Percentiles rank a stretch among this genome's conserved stretches.
Evolutionary conservation across 768 basidiomycete species (phyloP).

Genomic region (Leccinum disarticulatum): DNA sequence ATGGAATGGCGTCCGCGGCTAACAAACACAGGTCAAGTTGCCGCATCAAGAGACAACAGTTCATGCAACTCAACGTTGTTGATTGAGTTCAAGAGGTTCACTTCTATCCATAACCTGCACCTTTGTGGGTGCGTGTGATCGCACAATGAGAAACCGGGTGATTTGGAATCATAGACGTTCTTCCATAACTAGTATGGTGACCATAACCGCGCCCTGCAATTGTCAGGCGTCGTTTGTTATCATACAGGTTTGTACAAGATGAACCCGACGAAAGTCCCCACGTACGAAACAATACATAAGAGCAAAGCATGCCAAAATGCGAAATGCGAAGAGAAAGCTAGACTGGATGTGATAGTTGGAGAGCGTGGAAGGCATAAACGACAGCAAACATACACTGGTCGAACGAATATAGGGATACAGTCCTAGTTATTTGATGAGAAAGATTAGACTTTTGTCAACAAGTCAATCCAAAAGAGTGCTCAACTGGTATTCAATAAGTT

Average conservation of each 20-base stretch:
- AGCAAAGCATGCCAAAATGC: background rate
- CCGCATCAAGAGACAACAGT: background rate
- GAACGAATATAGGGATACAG: conserved; percentile 13
- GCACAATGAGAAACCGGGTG: background rate
- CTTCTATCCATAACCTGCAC: background rate
- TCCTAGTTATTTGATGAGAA: background rate
- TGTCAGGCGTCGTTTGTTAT: conserved; percentile 1
- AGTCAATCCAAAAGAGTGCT: background rate
- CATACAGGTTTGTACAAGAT: conserved; percentile 4
- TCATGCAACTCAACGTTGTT: conserved; percentile 3
- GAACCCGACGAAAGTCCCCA: background rate
- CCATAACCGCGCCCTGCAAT: background rate
- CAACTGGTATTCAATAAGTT: conserved; percentile 17
- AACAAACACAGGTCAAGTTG: background rate
- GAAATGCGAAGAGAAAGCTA: conserved; percentile 5
- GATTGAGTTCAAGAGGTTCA: conserved; percentile 5
- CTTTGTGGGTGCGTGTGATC: conserved; percentile 2
- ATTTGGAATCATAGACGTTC: background rate
- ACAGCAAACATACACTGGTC: background rate
- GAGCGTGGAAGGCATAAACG: background rate
- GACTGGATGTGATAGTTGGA: background rate
- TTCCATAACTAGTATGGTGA: background rate
- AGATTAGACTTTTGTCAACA: conserved; percentile 1
- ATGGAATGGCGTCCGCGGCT: background rate
- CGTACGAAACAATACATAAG: conserved; percentile 8